Conservation (phyloP, 805 yeast genomes). For the Priceomyces castillae region DNA sequence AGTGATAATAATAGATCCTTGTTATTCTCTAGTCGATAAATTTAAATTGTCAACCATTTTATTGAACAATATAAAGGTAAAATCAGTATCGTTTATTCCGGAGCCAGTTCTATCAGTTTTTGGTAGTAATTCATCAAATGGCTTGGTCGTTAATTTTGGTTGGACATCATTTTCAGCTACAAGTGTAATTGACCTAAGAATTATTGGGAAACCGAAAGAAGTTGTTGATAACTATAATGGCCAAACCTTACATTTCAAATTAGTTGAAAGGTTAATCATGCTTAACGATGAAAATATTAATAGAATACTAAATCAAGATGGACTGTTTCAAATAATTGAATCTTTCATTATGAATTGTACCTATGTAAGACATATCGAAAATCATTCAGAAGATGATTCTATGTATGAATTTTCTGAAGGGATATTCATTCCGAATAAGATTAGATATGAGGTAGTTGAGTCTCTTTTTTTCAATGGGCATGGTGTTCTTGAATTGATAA, state of each 20-base stretch:
- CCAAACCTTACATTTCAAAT: slow-evolving; percentile 16
- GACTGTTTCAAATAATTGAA: slow-evolving; percentile 18
- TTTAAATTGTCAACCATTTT: slow-evolving; percentile 17
- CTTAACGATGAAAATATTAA: slow-evolving; percentile 10
- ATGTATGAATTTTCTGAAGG: slow-evolving; percentile 12
- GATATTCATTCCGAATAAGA: slow-evolving; percentile 10
- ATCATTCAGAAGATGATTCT: not conserved
- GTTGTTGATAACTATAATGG: slow-evolving; percentile 12
- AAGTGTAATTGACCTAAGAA: slow-evolving; percentile 24
- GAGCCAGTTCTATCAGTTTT: slow-evolving; percentile 19
- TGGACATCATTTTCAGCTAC: slow-evolving; percentile 23
- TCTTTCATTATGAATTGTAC: slow-evolving; percentile 14
- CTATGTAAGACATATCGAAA: slow-evolving; percentile 8
- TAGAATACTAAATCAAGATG: slow-evolving; percentile 6
- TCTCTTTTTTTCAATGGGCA: slow-evolving; percentile 8
- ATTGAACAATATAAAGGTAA: slow-evolving; percentile 21
- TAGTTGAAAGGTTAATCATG: slow-evolving; percentile 13
- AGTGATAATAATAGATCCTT: slow-evolving; percentile 19
- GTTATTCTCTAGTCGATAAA: slow-evolving; percentile 16
- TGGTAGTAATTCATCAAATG: slow-evolving; percentile 19
- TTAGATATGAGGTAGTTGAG: slow-evolving; percentile 15
- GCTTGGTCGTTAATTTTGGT: slow-evolving; percentile 28
- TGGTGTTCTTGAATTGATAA: slow-evolving; percentile 6
- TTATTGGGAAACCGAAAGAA: slow-evolving; percentile 7
- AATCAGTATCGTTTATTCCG: slow-evolving; percentile 21